Conservation (phyloP, 257 asterid genomes). For the Nemophila menziesii region DNA sequence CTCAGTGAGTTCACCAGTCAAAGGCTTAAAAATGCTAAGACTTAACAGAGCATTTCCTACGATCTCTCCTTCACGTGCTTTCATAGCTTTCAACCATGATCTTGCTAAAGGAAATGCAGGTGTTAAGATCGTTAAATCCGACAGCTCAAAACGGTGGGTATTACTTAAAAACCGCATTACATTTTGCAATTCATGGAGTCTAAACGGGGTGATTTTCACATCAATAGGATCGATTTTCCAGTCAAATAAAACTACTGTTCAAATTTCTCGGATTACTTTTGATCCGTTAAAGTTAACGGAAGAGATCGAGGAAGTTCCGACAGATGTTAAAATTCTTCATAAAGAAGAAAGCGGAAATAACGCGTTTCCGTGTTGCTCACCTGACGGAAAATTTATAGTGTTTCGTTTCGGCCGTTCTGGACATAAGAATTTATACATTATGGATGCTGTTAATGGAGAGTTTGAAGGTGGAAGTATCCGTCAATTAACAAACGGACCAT, state of each 20-base stretch:
- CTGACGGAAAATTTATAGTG: constrained; percentile 59
- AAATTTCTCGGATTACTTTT: constrained; percentile 64
- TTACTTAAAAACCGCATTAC: constrained; percentile 33
- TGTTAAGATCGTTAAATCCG: constrained; percentile 42
- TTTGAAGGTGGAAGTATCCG: constrained; percentile 39
- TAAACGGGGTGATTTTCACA: constrained; percentile 47
- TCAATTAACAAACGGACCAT: constrained; percentile 53
- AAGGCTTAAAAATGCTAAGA: constrained; percentile 41
- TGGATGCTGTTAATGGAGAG: constrained; percentile 57
- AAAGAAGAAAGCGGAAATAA: constrained; percentile 56
- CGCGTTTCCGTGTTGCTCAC: constrained; percentile 87
- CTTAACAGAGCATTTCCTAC: constrained; percentile 60
- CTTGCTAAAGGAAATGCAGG: constrained; percentile 34
- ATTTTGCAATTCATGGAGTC: constrained; percentile 64
- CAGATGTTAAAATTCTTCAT: constrained; percentile 46
- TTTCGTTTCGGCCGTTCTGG: constrained; percentile 75
- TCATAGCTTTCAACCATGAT: constrained; percentile 42
- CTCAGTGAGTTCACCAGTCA: constrained; percentile 31
- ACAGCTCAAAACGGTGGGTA: constrained; percentile 60
- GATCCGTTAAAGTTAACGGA: constrained; percentile 21
- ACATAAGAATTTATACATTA: constrained; percentile 55
- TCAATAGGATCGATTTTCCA: constrained; percentile 64
- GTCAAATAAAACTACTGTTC: constrained; percentile 31
- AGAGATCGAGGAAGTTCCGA: constrained; percentile 22
- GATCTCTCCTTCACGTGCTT: constrained; percentile 52